Percentiles rank a stretch among this genome's conserved stretches.
Conservation (phyloP, 2,329 filamentous ascomycete species). For the Acephala macrosclerotiorum region DNA sequence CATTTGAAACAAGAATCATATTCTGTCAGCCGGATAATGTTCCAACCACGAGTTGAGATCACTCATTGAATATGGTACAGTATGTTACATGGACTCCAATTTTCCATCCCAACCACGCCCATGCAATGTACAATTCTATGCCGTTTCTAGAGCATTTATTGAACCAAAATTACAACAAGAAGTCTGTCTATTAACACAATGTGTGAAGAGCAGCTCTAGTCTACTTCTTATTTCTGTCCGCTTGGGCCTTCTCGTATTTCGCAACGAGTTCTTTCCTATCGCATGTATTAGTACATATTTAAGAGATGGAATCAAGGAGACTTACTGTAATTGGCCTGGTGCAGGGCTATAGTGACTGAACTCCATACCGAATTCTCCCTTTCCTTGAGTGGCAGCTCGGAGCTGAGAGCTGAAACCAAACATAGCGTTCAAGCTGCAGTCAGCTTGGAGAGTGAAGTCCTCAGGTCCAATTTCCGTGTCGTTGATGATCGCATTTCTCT, state of each 20-base stretch:
- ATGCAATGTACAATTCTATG: conserved; percentile 26
- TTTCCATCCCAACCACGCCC: conserved; percentile 17
- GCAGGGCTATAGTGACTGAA: conserved; percentile 95
- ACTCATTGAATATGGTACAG: conserved; percentile 25
- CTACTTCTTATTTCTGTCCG: conserved; percentile 54
- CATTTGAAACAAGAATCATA: neutral
- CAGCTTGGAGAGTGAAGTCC: conserved; percentile 90
- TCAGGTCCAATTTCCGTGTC: conserved; percentile 94
- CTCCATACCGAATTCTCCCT: conserved; percentile 99
- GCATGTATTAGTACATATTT: conserved; percentile 13
- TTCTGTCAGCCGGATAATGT: neutral
- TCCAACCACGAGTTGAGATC: conserved; percentile 31
- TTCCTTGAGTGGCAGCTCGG: conserved; percentile 93
- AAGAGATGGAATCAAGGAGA: conserved; percentile 37
- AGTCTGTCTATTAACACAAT: conserved; percentile 20
- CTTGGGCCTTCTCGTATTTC: conserved; percentile 72
- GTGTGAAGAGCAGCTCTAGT: conserved; percentile 14
- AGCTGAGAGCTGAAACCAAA: conserved; percentile 95
- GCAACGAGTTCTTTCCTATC: conserved; percentile 68
- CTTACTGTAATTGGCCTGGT: conserved; percentile 87
- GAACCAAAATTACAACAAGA: conserved; percentile 20
- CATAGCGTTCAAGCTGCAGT: conserved; percentile 96
- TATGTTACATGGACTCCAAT: conserved; percentile 26
- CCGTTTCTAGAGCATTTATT: conserved; percentile 5
- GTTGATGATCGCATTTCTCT: conserved; percentile 92